These are phyloP conservation scores for Pythium plurisporium DNA, from an alignment of 352 stramenopile species.

Conservation along the genomic window DNA sequence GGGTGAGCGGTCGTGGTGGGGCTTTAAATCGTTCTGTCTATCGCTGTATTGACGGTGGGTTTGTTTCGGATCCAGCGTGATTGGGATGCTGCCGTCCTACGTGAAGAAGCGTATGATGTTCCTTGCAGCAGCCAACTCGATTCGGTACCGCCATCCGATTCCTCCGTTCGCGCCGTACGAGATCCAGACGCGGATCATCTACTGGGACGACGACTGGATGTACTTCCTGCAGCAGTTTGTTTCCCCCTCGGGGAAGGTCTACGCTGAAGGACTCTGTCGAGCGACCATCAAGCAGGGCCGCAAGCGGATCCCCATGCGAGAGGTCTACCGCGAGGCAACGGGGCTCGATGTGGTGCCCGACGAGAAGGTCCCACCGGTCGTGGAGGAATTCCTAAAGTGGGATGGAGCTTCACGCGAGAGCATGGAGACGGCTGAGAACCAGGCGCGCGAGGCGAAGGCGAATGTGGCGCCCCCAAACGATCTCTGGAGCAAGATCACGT, in stretches of 20 bases:
- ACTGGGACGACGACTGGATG: slow-evolving; percentile 34
- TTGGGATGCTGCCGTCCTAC: slow-evolving; percentile 43
- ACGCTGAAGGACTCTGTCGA: slow-evolving; percentile 25
- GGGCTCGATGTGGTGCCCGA: slow-evolving; percentile 6
- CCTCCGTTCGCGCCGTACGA: slow-evolving; percentile 31
- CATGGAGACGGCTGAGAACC: slow-evolving; percentile 28
- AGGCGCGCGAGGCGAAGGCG: slow-evolving; percentile 15
- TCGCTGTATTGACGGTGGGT: too few relatives aligned
- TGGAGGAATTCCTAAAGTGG: slow-evolving; percentile 33
- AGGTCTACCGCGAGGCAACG: slow-evolving; percentile 16
- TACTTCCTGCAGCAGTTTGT: slow-evolving; percentile 35
- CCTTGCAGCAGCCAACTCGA: slow-evolving; percentile 49
- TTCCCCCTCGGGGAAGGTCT: slow-evolving; percentile 29
- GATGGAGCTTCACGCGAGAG: slow-evolving; percentile 24
- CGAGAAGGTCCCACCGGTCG: slow-evolving; percentile 25
- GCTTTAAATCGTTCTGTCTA: too few relatives aligned
- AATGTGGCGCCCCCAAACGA: slow-evolving; percentile 9
- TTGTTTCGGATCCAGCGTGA: slow-evolving; percentile 22
- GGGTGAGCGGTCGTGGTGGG: slow-evolving; percentile 28
- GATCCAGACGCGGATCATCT: slow-evolving; percentile 28
- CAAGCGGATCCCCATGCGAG: slow-evolving; percentile 9
- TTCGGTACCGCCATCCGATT: slow-evolving; percentile 31
- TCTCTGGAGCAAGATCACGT: slow-evolving; percentile 14
- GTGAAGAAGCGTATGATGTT: slow-evolving; percentile 64
- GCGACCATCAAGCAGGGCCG: slow-evolving; percentile 24